phyloP scores from a whole-genome alignment of 2,329 filamentous ascomycete genomes.

The Fusarium albosuccineum region DNA sequence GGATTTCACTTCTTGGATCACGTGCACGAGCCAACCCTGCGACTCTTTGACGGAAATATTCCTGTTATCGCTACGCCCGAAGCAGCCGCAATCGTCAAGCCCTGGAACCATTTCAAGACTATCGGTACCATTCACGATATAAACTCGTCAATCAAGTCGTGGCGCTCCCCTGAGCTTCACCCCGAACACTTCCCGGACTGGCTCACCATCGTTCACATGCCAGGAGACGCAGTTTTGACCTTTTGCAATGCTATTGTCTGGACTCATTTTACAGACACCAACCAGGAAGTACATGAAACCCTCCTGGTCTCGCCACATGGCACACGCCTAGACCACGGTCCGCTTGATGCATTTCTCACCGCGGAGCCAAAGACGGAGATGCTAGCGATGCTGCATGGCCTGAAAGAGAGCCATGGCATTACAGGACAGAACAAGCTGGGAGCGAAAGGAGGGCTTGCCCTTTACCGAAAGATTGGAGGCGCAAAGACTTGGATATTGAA shows the following conservation, averaged over 20 bases:
- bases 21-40: slow-evolving; percentile 35
- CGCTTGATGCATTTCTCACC: slow-evolving; percentile 35
- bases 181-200: slow-evolving; percentile 39
- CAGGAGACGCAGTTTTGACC: slow-evolving; percentile 32
- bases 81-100: slow-evolving; percentile 18
- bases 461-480: slow-evolving; percentile 39
- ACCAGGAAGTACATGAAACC: slow-evolving; percentile 33
- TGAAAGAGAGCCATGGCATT: slow-evolving; percentile 37
- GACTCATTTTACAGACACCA: slow-evolving; percentile 23
- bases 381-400: slow-evolving; percentile 42
- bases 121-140: slow-evolving; percentile 31
- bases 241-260: slow-evolving; percentile 40
- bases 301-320: slow-evolving; percentile 43
- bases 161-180: slow-evolving; percentile 33
- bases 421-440: slow-evolving; percentile 25
- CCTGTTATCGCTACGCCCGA: slow-evolving; percentile 37
- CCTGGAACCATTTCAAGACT: slow-evolving; percentile 37
- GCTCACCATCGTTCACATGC: slow-evolving; percentile 37
- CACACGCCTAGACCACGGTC: slow-evolving; percentile 23
- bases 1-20: slow-evolving; percentile 40
- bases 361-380: slow-evolving; percentile 39
- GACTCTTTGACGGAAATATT: slow-evolving; percentile 32
- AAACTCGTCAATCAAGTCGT: slow-evolving; percentile 3
- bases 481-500: slow-evolving; percentile 38
- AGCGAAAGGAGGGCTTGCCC: slow-evolving; percentile 30